Conservation (phyloP, 352 stramenopile species). For the Pythium oligandrum region DNA sequence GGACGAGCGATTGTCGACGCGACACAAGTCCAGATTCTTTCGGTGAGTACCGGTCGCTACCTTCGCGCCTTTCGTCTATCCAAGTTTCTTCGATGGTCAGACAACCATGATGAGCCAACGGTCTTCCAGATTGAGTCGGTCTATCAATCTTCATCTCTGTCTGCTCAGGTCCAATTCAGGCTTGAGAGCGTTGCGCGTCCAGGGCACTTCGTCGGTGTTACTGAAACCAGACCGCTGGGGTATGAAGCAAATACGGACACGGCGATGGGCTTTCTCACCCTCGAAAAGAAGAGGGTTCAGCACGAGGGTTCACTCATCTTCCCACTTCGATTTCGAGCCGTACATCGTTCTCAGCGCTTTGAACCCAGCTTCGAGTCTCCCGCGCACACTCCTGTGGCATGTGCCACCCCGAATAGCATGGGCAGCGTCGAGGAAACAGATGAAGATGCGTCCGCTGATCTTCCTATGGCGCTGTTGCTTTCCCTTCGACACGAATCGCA, state of each 20-base stretch:
- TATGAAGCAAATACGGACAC: conserved; percentile 11
- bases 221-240: conserved; percentile 3
- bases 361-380: too few species aligned
- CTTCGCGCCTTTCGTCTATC: conserved; percentile 21
- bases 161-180: conserved; percentile 18
- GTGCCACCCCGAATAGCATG: too few species aligned
- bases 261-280: conserved; percentile 23
- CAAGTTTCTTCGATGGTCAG: conserved; percentile 27
- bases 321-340: conserved; percentile 20
- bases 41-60: conserved; percentile 19
- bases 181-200: conserved; percentile 19
- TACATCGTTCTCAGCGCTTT: conserved; percentile 16
- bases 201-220: conserved; percentile 22
- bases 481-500: too few species aligned
- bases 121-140: conserved; percentile 26
- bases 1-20: conserved; percentile 20
- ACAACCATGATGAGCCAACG: conserved; percentile 23
- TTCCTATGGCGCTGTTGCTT: too few species aligned
- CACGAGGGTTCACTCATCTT: conserved; percentile 21
- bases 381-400: neutral
- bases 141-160: conserved; percentile 16
- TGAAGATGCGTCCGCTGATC: too few species aligned
- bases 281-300: conserved; percentile 30
- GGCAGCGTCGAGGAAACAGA: too few species aligned
- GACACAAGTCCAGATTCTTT: conserved; percentile 25